A percentile compares a stretch with the other conserved stretches of the same genome.
phyloP scores from a whole-genome alignment of 2,329 filamentous ascomycete species.

The Neopestalotiopsis clavispora region DNA sequence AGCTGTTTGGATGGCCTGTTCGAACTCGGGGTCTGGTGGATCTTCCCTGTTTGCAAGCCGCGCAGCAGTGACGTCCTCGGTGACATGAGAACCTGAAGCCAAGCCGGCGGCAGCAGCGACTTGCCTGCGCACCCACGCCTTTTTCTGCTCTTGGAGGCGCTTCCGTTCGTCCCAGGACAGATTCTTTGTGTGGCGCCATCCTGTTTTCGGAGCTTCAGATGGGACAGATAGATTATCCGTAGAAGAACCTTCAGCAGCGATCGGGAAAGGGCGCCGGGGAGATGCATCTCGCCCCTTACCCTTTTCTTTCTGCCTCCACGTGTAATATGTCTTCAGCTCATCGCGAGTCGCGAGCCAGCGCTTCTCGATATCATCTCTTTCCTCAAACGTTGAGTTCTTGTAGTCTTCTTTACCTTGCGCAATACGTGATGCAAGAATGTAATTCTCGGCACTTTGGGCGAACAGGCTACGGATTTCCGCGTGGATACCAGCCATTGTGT shows the following conservation, averaged over 20 bases:
- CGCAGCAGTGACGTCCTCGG: slow-evolving; percentile 25
- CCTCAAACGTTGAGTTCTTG: slow-evolving; percentile 55
- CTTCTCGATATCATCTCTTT: slow-evolving; percentile 67
- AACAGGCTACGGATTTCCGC: slow-evolving; percentile 76
- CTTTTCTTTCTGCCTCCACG: slow-evolving; percentile 53
- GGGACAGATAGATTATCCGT: slow-evolving; percentile 19
- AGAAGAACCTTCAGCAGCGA: slow-evolving; percentile 24
- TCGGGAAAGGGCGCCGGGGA: slow-evolving; percentile 20
- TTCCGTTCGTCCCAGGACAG: slow-evolving; percentile 57
- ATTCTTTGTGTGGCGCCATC: slow-evolving; percentile 55
- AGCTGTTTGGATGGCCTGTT: slow-evolving; percentile 72
- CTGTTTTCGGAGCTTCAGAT: slow-evolving; percentile 41
- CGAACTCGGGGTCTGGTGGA: slow-evolving; percentile 64
- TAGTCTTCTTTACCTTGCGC: slow-evolving; percentile 76
- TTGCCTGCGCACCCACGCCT: slow-evolving; percentile 44
- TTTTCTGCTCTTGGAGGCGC: slow-evolving; percentile 53
- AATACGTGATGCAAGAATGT: slow-evolving; percentile 78
- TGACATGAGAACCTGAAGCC: slow-evolving; percentile 23
- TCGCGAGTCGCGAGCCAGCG: slow-evolving; percentile 67
- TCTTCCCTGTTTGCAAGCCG: slow-evolving; percentile 22
- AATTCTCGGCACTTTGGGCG: slow-evolving; percentile 74
- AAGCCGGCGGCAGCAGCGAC: slow-evolving; percentile 27
- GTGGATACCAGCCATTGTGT: slow-evolving; percentile 82
- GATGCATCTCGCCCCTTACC: slow-evolving; percentile 39
- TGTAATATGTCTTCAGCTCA: slow-evolving; percentile 65